Base-by-base conservation (phyloP, 2,329 filamentous ascomycete genomes). In the Tetracladium maxilliforme region DNA sequence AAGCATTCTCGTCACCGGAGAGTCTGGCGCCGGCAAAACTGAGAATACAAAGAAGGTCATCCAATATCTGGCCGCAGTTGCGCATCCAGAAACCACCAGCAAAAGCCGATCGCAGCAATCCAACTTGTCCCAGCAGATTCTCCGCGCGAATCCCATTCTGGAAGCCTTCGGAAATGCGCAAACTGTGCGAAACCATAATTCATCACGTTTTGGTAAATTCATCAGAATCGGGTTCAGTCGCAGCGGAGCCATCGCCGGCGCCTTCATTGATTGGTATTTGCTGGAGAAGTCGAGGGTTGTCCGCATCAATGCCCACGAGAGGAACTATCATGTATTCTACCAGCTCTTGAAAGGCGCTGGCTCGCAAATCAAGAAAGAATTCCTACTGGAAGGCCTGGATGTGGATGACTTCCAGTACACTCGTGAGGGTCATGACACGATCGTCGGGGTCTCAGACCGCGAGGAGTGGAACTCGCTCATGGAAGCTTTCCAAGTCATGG, bases 21-120 rank as follows among this genome's bases (percentile, higher is more conserved):
- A 98, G 56, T 98, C 90, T 11, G 90, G 90, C 45, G 90, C 90
- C 17, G 90, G 90, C 39, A 98, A 98, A 56, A 98, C 90, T 0
- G 90, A 98, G 48, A 98, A 98, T 47, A 98, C 90, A 10, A 98
- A 98, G 47, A 98, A 98, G 49, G 90, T 98, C 38, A 98, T 98
- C 28, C 92, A 98, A 43, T 98, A 98, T 44, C 70, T 98, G 21
- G 90, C 90, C 10, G 84, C 90, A 2, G 90, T 98, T 22, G 90
- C 90, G 7, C 79, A 81, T 21, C 71, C 81, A 1, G 87, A 95
- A 31, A 73, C 75, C 0, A 65, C 76, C 3, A 45, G 66, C 49
- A 56, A 74, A 60, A 54, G 61, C 54, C 52, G 75, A 57, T 45
- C 50, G 4, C 60, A 64, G 31, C 64, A 76, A 35, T 79, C 83